Base-by-base conservation (phyloP, 768 basidiomycete genomes). In the Omphalotus guepiniiformis region DNA sequence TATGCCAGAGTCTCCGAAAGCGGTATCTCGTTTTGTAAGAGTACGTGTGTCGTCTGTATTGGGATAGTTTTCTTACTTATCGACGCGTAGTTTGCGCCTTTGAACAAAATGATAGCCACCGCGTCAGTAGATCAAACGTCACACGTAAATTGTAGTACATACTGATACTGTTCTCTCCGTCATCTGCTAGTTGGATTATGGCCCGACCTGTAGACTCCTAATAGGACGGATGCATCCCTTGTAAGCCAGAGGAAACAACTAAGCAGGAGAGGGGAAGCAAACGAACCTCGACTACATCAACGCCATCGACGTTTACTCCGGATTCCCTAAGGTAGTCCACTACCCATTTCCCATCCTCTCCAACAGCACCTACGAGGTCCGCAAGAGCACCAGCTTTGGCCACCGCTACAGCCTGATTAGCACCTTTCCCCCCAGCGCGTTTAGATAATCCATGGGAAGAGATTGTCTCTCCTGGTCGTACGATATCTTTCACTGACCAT, bases 121-220 rank as follows among this genome's bases (percentile, higher is more conserved):
- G n/a, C 15, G 45, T 34, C n/a, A 51, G 15, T 42, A 6, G 40
- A 36, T 37, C 18, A 16, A 29, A 42, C 16, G 28, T 5, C 6
- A 27, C 43, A 18, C 12, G 37, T 22, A 8, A 39, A 19, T 6
- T 5, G 42, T 8, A 44, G 7, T 21, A 61, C 74, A 40, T 47
- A 81, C 81, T 74, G 54, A 83, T 83, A 53, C 78, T 75, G 50
- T 83, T 83, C 59, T 83, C 79, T 27, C 82, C 82, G 18, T 67
- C 64, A 6, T 74, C 65, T 4, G 76, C 66, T 2, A 83, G 71
- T 56, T 83, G 82, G 21, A 83, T 80, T 16, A 83, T 67, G 1
- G 82, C 82, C 2, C 81, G 69, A 12, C 82, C 82, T 2, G 78
- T 82, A 0, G 72, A 67, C 49, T 71, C 72, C 75, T 79, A 16